A percentile compares a stretch with the other conserved stretches of the same genome.
phyloP scores from a whole-genome alignment of 495 filamentous ascomycete species.

The Penicillium ucsense region DNA sequence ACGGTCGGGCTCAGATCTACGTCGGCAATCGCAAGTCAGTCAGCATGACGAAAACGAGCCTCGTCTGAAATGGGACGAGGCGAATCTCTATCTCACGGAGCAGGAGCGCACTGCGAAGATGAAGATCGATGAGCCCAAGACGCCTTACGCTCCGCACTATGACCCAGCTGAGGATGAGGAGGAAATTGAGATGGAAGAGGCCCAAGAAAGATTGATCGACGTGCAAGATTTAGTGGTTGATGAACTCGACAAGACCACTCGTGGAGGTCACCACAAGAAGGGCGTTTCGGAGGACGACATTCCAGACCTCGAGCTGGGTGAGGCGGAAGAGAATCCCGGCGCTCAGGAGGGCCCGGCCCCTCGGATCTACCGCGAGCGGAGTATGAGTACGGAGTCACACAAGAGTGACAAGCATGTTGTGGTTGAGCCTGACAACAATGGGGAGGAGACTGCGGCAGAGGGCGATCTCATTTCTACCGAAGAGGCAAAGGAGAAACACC shows the following conservation, averaged over 20 bases:
- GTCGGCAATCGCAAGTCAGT: constrained; percentile 54
- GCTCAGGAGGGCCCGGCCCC: constrained; percentile 9
- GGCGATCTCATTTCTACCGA: constrained; percentile 51
- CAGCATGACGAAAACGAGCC: constrained; percentile 47
- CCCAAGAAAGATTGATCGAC: constrained; percentile 38
- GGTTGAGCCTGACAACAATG: constrained; percentile 57
- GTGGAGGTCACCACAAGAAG: constrained; percentile 24
- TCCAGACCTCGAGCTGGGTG: constrained; percentile 85
- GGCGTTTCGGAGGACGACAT: constrained; percentile 62
- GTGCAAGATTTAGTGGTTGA: constrained; percentile 53
- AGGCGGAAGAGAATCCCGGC: constrained; percentile 63
- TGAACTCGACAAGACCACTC: constrained; percentile 55
- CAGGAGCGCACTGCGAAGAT: constrained; percentile 91
- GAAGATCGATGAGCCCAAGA: constrained; percentile 99
- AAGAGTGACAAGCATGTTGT: constrained; percentile 62
- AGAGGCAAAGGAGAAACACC: constrained; percentile 83
- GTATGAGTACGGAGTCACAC: constrained; percentile 38
- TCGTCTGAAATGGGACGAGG: constrained; percentile 95
- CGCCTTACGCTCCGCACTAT: constrained; percentile 84
- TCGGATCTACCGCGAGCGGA: constrained; percentile 40
- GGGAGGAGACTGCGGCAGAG: constrained; percentile 44
- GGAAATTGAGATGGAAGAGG: constrained; percentile 43
- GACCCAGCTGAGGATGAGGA: constrained; percentile 81
- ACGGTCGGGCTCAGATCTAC: constrained; percentile 47
- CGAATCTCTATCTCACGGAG: constrained; percentile 90